Percentiles rank a stretch among this genome's conserved stretches.
phyloP scores from a whole-genome alignment of 2,329 filamentous ascomycete species.

The Verticillium klebahnii region DNA sequence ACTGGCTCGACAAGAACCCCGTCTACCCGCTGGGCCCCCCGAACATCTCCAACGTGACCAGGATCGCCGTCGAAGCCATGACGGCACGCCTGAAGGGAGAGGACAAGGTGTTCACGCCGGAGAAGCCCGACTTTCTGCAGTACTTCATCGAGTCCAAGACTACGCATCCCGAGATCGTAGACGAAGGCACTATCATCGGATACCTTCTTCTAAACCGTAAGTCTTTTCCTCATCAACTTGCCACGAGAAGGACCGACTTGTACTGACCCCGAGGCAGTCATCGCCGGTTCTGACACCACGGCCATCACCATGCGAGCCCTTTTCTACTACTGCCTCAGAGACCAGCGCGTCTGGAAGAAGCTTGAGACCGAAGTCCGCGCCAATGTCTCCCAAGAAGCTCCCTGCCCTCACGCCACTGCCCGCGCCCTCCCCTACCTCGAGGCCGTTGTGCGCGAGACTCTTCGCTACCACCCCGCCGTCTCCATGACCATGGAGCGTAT shows the following conservation, averaged over 20 bases:
- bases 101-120: conserved; percentile 2
- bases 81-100: conserved; percentile 9
- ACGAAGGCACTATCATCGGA: conserved; percentile 22
- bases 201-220: conserved; percentile 23
- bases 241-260: neutral
- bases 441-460: conserved; percentile 46
- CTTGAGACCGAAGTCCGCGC: conserved; percentile 29
- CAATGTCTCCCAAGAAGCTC: neutral
- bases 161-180: conserved; percentile 26
- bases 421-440: conserved; percentile 37
- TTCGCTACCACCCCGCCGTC: conserved; percentile 44
- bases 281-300: conserved; percentile 32
- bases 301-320: conserved; percentile 26
- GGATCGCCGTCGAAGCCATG: conserved; percentile 14
- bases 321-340: conserved; percentile 30
- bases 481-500: conserved; percentile 44
- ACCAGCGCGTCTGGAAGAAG: conserved; percentile 19
- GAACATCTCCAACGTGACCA: conserved; percentile 15
- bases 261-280: conserved; percentile 12
- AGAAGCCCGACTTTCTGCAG: conserved; percentile 22
- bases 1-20: conserved; percentile 23
- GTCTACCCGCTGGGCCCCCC: conserved; percentile 18
- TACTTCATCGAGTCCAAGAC: conserved; percentile 29
- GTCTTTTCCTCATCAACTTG: conserved; percentile 6
- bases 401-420: conserved; percentile 18